Percentiles rank a stretch among this genome's conserved stretches.
phyloP scores from a whole-genome alignment of 441 rosid species.

The Breynia disticha region DNA sequence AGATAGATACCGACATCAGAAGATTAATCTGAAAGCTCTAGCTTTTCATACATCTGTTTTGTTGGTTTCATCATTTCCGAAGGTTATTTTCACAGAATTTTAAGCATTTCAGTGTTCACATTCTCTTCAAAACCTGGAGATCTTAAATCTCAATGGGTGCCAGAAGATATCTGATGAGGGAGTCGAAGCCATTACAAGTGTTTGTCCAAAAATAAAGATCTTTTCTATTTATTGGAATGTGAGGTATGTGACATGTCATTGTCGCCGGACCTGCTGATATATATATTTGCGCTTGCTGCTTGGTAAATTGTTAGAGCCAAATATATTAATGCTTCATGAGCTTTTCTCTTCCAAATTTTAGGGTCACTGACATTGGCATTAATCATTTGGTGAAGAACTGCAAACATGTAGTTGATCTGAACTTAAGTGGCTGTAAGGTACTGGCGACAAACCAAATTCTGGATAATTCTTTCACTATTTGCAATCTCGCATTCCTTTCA shows the following conservation, averaged over 20 bases:
- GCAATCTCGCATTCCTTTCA: neutral
- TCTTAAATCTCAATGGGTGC: conserved; percentile 81
- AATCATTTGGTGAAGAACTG: conserved; percentile 63
- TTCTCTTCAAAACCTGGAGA: conserved; percentile 55
- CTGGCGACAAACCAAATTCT: conserved; percentile 6
- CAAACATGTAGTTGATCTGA: conserved; percentile 52
- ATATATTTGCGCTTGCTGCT: neutral
- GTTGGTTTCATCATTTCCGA: neutral
- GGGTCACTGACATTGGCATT: conserved; percentile 59
- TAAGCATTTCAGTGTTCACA: conserved; percentile 35
- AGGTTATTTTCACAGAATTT: conserved; percentile 7
- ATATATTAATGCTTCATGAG: neutral
- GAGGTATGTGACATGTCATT: conserved; percentile 40
- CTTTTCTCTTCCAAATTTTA: conserved; percentile 19
- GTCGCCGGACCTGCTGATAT: no score
- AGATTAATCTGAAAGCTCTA: no score
- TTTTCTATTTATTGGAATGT: conserved; percentile 90
- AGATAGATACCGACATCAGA: no score
- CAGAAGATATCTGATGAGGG: conserved; percentile 94
- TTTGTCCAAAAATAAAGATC: conserved; percentile 54
- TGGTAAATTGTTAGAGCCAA: no score
- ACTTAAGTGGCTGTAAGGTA: conserved; percentile 94
- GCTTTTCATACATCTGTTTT: neutral
- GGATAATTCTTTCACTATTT: neutral
- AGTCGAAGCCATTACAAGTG: conserved; percentile 52